A percentile compares a stretch with the other conserved stretches of the same genome.
These are phyloP conservation scores for Orbilia blumenaviensis DNA, from an alignment of 2,329 filamentous ascomycete genomes.

Conservation along the genomic window DNA sequence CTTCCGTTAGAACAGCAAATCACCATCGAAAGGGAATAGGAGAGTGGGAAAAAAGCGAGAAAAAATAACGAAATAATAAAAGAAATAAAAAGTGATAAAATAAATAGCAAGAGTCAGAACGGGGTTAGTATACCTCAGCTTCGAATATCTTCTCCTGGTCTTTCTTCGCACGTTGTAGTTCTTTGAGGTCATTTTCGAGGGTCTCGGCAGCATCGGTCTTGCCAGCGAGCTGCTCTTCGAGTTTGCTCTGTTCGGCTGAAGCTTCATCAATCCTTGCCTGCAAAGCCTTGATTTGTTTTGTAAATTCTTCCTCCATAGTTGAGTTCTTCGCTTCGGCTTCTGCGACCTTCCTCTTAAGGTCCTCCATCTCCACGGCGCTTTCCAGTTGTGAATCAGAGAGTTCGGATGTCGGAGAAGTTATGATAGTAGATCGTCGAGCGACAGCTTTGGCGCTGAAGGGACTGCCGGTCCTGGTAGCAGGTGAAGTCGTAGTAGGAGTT, in stretches of 20 bases:
- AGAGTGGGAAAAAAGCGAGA: neutral
- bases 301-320: conserved; percentile 76
- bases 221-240: conserved; percentile 89
- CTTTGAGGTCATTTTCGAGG: conserved; percentile 84
- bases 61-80: neutral
- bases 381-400: conserved; percentile 56
- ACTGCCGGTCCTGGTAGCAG: conserved; percentile 47
- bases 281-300: conserved; percentile 84
- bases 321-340: conserved; percentile 72
- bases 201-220: conserved; percentile 82
- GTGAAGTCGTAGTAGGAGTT: conserved; percentile 39
- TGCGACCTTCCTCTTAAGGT: conserved; percentile 55
- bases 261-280: conserved; percentile 88
- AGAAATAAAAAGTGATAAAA: neutral
- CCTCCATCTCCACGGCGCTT: conserved; percentile 56
- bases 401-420: conserved; percentile 46
- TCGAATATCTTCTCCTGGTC: conserved; percentile 95
- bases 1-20: conserved; percentile 42
- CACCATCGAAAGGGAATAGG: neutral
- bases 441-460: conserved; percentile 58
- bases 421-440: conserved; percentile 53
- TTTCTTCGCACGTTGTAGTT: conserved; percentile 81
- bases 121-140: conserved; percentile 80
- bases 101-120: neutral
- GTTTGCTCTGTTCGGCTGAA: conserved; percentile 79